Conservation (phyloP, 768 basidiomycete species). For the Suillus plorans region DNA sequence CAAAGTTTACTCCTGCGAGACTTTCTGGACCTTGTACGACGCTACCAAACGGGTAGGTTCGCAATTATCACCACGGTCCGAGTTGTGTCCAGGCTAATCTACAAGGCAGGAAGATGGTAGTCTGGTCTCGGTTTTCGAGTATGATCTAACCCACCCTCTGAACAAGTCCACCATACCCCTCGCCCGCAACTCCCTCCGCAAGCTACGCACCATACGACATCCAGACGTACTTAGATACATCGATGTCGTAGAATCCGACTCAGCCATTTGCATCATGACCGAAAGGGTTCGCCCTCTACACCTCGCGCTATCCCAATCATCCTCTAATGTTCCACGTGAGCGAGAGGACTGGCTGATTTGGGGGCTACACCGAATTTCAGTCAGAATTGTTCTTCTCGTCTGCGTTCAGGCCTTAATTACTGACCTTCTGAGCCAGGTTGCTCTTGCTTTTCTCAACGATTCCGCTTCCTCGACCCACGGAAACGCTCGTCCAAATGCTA, state of each 20-base stretch:
- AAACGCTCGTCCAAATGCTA: conserved; percentile 65
- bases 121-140: conserved; percentile 88
- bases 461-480: conserved; percentile 83
- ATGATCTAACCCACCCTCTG: conserved; percentile 66
- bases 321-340: conserved; percentile 58
- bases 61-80: conserved; percentile 7
- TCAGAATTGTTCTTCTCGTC: conserved; percentile 38
- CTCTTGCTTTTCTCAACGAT: conserved; percentile 87
- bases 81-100: conserved; percentile 18
- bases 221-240: conserved; percentile 96
- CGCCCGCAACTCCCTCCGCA: conserved; percentile 87
- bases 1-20: conserved; percentile 65
- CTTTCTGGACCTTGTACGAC: conserved; percentile 85
- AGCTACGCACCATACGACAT: conserved; percentile 88
- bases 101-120: conserved; percentile 78
- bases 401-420: background rate
- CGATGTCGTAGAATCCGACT: conserved; percentile 90
- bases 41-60: conserved; percentile 78
- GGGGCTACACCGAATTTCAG: conserved; percentile 90
- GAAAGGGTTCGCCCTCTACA: conserved; percentile 85
- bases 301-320: conserved; percentile 59
- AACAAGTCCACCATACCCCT: conserved; percentile 65
- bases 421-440: conserved; percentile 53
- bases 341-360: conserved; percentile 89
- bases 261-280: conserved; percentile 87